Evolutionary conservation across 257 asterid genomes (phyloP), one percentile per base, ranked within the genome.

Genomic region (Nicotiana otophora): DNA sequence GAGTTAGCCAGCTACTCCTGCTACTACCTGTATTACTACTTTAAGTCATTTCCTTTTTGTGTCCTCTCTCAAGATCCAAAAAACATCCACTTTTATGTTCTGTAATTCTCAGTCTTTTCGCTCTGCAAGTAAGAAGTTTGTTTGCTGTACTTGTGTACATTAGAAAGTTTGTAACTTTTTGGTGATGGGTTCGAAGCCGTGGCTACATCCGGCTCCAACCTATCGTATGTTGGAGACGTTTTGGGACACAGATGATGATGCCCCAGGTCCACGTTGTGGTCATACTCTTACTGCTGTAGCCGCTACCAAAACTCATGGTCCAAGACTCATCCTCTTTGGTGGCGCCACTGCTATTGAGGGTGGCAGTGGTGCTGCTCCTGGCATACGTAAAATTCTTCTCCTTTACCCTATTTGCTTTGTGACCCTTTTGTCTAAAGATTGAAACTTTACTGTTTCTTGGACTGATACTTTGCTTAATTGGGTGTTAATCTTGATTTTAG

Each of bases 311-410:
- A 86, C 93, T 66, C 96, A 89, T 34, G 99, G 99, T 14, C 98
- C 99, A 23, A 93, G 99, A 72, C 93, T 96, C 81, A 93, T 96
- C 78, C 90, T 96, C 16, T 96, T 96, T 82, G 99, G 99, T 62
- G 99, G 99, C 77, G 98, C 97, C 84, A 96, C 98, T 83, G 98
- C 98, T 15, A 93, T 96, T 66, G 99, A 93, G 82, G 98, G 97
- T 53, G 97, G 96, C 84, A 88, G 78, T 86, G 98, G 97, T 33
- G 95, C 88, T 61, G 94, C 93, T 34, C 90, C 99, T 19, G 99
- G 99, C 84, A 96, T 96, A 87, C 87, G 99, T 96, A 90, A 42
- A 9, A 84, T 81, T 76, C 53, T 36, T 58, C 62, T 34, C 76
- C 60, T 77, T 67, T 16, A 67, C 51, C 12, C 16, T 23, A 51